Conservation (phyloP, 2,329 filamentous ascomycete genomes). For the Calonectria pseudoreteaudii region DNA sequence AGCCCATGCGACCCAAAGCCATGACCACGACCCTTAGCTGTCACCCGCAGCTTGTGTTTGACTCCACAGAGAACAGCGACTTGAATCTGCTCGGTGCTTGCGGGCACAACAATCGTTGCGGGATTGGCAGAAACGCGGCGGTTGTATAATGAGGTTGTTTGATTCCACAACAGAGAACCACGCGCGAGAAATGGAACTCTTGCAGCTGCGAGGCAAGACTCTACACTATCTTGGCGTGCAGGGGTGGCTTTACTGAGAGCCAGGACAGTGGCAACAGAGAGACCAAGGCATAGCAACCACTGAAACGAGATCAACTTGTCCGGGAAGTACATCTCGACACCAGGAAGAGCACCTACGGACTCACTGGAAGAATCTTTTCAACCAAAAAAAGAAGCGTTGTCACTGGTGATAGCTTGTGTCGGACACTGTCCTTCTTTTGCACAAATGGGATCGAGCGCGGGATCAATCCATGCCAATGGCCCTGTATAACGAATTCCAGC, state of each 20-base stretch:
- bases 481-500: background rate
- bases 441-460: background rate
- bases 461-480: background rate
- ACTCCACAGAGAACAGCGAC: conserved; percentile 59
- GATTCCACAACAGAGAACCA: conserved; percentile 43
- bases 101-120: conserved; percentile 45
- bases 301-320: background rate
- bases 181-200: conserved; percentile 31
- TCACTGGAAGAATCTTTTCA: background rate
- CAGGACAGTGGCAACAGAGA: background rate
- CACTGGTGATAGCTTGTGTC: background rate
- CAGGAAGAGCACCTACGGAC: background rate
- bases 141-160: conserved; percentile 48
- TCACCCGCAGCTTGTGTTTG: conserved; percentile 57
- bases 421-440: background rate
- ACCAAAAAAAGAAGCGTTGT: background rate
- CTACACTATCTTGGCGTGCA: background rate
- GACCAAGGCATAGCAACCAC: background rate
- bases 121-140: conserved; percentile 46
- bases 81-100: conserved; percentile 53
- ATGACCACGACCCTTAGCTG: conserved; percentile 64
- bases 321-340: background rate
- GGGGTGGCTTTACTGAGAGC: background rate
- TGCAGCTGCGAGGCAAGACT: conserved; percentile 37
- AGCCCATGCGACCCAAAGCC: conserved; percentile 63